Base-by-base conservation (phyloP, 768 basidiomycete genomes). In the Calvatia gigantea region DNA sequence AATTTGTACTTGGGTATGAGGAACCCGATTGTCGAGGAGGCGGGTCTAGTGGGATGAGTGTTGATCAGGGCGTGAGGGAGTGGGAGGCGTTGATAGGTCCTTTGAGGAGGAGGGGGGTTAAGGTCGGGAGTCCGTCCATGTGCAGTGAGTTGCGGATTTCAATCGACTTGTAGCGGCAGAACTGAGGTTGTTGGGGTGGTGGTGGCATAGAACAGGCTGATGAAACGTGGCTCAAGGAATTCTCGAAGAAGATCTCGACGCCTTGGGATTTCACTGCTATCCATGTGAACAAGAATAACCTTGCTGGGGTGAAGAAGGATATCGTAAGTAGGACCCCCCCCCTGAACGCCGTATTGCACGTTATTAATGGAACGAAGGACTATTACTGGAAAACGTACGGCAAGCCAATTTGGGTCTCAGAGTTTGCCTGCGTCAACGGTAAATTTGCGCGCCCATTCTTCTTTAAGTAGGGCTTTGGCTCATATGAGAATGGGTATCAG, bases 361-460 rank as follows among this genome's bases (percentile, higher is more conserved):
- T 29, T 15, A 48, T n/a, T 52, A 19, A 33, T 27, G 42, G 4
- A 5, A 42, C 4, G 6, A 50, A 77, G 77, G 70, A 73, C 42
- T 71, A 79, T 56, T 79, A 79, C 58, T 67, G 68, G 63, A 61
- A 53, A 2, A 49, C 39, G 1, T 79, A 77, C 60, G 70, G 72
- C 59, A 77, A 75, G 63, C 76, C 77, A 1, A 70, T 79, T 51
- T 79, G 76, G 76, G 69, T 79, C 14, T 74, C 76, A 21, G 77
- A 79, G 60, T 76, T 78, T 58, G 76, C 77, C 48, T 79, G 77
- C 54, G 76, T 78, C 29, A 69, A 78, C 47, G 77, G 77, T 75
- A 53, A 17, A 64, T 53, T 14, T 37, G 17, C 33, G 41, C 41
- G 41, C 23, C 41, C 38, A 29, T 14, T 29, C 37, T 32, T 1